Base-by-base conservation (phyloP, 306 rosid species). In the Castanea mollissima region DNA sequence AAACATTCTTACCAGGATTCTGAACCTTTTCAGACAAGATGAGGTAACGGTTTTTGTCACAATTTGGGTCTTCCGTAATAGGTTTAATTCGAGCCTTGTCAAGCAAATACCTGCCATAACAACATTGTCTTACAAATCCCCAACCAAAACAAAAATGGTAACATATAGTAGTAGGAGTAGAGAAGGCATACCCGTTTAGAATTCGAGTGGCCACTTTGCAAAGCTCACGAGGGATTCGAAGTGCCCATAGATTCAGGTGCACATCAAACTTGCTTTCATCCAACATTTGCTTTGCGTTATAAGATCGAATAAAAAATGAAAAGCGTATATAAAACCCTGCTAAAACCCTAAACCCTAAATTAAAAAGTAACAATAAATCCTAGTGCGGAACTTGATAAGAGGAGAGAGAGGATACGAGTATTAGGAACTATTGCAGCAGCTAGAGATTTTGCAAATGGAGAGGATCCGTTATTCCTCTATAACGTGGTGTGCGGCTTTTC, bases 71-170 rank as follows among this genome's bases (percentile, higher is more conserved):
- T 80, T 88, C 96, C 0, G 89, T 90, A 80, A 95, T 85, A 20
- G 99, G 98, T 76, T 92, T 95, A 71, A 95, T 75, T 4, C 99
- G 94, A 55, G 97, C 86, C 82, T 87, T 92, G 80, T 95, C 99
- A 32, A 92, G 89, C 86, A 95, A 80, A 82, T 89, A 90, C 79
- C 99, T 95, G 82, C 58, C 84, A 1, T 59, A 76, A 3, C 55
- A 55, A 7, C 31, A 76, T 49, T 49, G 69, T 25, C 54, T 8
- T 15, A 41, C 46, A 5, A 70, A 71, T 76, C 9, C 54, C 16
- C 54, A 49, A 49, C 46, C 46, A 41, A 41, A 41, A 41, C 46
- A 41, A 2, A 41, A 41, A 41, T 41, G 46, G 12, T 41, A 41
- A 8, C 8, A 41, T 0, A 41, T 2, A 41, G 8, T 41, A 8